These are phyloP conservation scores for Penicillium concentricum DNA, from an alignment of 2,329 filamentous ascomycete species.

Conservation along the genomic window DNA sequence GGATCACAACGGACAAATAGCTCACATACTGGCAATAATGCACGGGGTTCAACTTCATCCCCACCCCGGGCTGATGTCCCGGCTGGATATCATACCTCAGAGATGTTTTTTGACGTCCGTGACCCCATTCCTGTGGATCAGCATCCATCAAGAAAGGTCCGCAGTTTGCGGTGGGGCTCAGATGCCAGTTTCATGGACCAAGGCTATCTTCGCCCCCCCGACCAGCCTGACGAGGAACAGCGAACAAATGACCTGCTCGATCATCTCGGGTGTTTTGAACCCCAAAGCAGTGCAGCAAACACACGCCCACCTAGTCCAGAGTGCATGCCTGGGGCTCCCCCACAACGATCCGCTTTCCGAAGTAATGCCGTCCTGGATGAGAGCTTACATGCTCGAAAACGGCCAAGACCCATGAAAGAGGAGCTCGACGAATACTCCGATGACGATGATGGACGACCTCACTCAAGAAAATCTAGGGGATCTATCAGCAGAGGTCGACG, in stretches of 20 bases:
- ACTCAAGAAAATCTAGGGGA: slow-evolving; percentile 51
- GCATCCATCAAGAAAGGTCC: slow-evolving; percentile 41
- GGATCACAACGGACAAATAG: slow-evolving; percentile 17
- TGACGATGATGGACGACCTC: slow-evolving; percentile 35
- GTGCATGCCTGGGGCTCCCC: slow-evolving; percentile 20
- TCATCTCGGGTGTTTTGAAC: slow-evolving; percentile 58
- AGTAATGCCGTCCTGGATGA: slow-evolving; percentile 21
- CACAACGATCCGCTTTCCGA: slow-evolving; percentile 7
- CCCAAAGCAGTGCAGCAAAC: slow-evolving; percentile 58
- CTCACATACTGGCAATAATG: slow-evolving; percentile 19
- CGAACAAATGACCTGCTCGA: slow-evolving; percentile 57
- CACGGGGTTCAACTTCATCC: slow-evolving; percentile 11
- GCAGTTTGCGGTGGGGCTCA: slow-evolving; percentile 63
- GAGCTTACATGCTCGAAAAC: slow-evolving; percentile 31
- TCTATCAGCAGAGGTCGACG: slow-evolving; percentile 37
- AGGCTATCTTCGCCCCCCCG: slow-evolving; percentile 58
- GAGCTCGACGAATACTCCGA: slow-evolving; percentile 36
- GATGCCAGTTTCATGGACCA: slow-evolving; percentile 63
- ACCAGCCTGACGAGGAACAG: slow-evolving; percentile 59
- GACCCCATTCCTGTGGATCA: slow-evolving; percentile 36
- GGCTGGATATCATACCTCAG: slow-evolving; percentile 36
- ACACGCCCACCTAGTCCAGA: slow-evolving; percentile 61
- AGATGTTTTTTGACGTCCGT: slow-evolving; percentile 40
- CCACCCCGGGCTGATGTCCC: slow-evolving; percentile 25
- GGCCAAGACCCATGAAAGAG: slow-evolving; percentile 37